phyloP scores from a whole-genome alignment of 768 basidiomycete genomes.

The Rhizopogon vinicolor region DNA sequence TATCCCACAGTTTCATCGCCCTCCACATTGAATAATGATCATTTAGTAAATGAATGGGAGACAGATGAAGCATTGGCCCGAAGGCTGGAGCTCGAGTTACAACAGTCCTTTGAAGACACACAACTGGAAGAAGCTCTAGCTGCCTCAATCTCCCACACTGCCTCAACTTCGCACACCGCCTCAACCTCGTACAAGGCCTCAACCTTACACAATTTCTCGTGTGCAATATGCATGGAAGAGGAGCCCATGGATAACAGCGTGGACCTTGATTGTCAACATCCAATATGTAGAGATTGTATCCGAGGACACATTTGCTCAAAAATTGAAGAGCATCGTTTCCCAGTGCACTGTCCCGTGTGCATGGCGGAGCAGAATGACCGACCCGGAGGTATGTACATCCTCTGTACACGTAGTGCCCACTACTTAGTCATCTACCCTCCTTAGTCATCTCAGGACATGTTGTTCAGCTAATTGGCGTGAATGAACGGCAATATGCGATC shows the following conservation, averaged over 20 bases:
- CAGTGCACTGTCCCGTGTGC: conserved; percentile 61
- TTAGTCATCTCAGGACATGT: conserved; percentile 36
- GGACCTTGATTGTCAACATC: conserved; percentile 45
- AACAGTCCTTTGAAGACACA: conserved; percentile 33
- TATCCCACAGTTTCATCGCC: neutral
- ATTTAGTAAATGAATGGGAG: neutral
- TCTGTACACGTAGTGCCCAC: neutral
- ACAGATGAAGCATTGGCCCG: neutral
- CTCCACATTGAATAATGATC: neutral
- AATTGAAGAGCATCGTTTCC: conserved; percentile 51
- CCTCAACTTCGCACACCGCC: no score
- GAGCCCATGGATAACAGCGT: conserved; percentile 38
- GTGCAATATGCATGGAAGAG: conserved; percentile 54
- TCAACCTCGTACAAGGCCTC: no score
- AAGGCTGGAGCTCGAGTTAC: conserved; percentile 22
- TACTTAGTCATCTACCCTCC: neutral
- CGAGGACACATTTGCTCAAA: conserved; percentile 36
- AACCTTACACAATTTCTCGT: conserved; percentile 38
- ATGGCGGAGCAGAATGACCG: conserved; percentile 19
- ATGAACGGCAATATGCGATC: conserved; percentile 34
- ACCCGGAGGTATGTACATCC: conserved; percentile 22
- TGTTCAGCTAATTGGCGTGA: conserved; percentile 42
- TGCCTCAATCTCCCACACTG: neutral
- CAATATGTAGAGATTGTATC: conserved; percentile 52
- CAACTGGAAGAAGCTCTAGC: conserved; percentile 28